phyloP scores from a whole-genome alignment of 805 yeast genomes.

The Maudiozyma turicensis region DNA sequence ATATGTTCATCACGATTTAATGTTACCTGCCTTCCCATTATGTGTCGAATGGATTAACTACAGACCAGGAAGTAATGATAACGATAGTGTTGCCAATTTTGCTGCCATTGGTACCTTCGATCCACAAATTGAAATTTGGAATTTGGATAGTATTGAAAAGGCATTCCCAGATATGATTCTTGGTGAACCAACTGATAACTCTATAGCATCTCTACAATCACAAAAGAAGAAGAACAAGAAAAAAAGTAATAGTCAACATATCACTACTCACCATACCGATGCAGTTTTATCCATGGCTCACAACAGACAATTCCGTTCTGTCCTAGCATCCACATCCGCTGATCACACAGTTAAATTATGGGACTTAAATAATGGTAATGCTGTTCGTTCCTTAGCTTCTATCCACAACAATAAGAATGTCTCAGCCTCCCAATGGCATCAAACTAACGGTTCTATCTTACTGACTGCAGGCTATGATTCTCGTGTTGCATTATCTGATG shows the following conservation, averaged over 20 bases:
- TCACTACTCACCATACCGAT: conserved; percentile 78
- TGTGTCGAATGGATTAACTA: conserved; percentile 93
- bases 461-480: conserved; percentile 92
- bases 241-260: conserved; percentile 41
- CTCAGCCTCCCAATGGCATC: conserved; percentile 83
- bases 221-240: conserved; percentile 42
- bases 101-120: conserved; percentile 97
- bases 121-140: conserved; percentile 96
- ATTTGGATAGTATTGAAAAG: conserved; percentile 82
- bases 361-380: conserved; percentile 71
- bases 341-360: conserved; percentile 91
- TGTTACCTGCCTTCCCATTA: conserved; percentile 94
- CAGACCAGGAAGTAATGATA: conserved; percentile 44
- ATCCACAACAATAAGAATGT: conserved; percentile 77
- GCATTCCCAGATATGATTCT: conserved; percentile 90
- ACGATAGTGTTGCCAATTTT: conserved; percentile 63
- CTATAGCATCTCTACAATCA: conserved; percentile 20
- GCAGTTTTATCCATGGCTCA: conserved; percentile 84
- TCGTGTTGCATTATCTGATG: conserved; percentile 73
- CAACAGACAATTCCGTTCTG: conserved; percentile 69
- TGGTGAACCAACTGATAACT: conserved; percentile 58
- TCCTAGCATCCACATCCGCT: conserved; percentile 90
- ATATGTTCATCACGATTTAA: conserved; percentile 91
- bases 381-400: conserved; percentile 59
- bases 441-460: conserved; percentile 52